A percentile compares a stretch with the other conserved stretches of the same genome.
Evolutionary conservation across 768 basidiomycete species (phyloP).

Genomic region (Fibroporia radiculosa): DNA sequence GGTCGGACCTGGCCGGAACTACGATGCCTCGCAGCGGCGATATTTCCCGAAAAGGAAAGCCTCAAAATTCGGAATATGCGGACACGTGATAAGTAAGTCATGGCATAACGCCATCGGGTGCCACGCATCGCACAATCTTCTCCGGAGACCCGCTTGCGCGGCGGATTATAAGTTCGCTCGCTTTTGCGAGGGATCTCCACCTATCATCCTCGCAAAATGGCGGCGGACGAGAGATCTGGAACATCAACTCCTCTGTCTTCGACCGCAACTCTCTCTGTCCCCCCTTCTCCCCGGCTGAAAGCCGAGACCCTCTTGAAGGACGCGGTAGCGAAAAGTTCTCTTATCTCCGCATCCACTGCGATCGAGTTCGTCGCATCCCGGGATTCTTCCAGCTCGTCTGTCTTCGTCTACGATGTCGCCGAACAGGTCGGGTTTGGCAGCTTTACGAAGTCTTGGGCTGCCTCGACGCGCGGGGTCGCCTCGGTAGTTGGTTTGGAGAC

Average conservation of each 20-base stretch:
- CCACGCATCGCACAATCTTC: too few relatives aligned
- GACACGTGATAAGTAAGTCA: too few relatives aligned
- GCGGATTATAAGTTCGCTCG: too few relatives aligned
- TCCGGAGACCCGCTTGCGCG: too few relatives aligned
- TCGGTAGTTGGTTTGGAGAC: slow-evolving; percentile 70
- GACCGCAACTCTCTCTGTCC: slow-evolving; percentile 27
- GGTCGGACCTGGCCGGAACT: too few relatives aligned
- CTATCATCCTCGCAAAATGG: not conserved
- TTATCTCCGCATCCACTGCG: slow-evolving; percentile 48
- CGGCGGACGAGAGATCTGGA: slow-evolving; percentile 17
- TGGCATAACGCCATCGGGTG: too few relatives aligned
- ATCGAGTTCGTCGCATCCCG: slow-evolving; percentile 66
- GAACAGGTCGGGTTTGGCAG: slow-evolving; percentile 78
- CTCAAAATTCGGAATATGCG: too few relatives aligned
- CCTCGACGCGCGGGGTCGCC: slow-evolving; percentile 31
- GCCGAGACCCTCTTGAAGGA: slow-evolving; percentile 9
- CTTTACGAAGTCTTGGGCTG: slow-evolving; percentile 59
- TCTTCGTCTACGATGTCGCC: slow-evolving; percentile 80
- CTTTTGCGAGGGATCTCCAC: too few relatives aligned
- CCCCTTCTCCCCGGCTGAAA: slow-evolving; percentile 25
- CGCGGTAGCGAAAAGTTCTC: not conserved
- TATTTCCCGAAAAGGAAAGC: too few relatives aligned
- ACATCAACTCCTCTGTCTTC: slow-evolving; percentile 22
- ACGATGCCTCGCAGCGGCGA: too few relatives aligned
- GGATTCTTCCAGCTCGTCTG: slow-evolving; percentile 45